Conservation (phyloP, 2,329 filamentous ascomycete genomes). For the Mariannaea elegans region DNA sequence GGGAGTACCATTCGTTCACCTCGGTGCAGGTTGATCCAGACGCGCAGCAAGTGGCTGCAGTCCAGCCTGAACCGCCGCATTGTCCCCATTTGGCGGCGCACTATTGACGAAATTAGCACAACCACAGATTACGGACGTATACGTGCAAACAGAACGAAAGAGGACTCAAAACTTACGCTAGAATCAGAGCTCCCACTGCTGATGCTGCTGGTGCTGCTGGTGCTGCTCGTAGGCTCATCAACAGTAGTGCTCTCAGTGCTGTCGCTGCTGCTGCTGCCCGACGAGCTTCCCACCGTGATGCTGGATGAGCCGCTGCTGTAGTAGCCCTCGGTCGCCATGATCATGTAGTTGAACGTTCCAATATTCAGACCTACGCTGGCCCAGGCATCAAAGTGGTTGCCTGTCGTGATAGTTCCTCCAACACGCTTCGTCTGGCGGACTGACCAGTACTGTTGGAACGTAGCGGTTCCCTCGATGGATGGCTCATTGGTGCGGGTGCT, state of each 20-base stretch:
- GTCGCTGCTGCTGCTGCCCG: neutral
- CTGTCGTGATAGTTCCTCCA: conserved; percentile 58
- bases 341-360: conserved; percentile 61
- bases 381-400: conserved; percentile 64
- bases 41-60: conserved; percentile 36
- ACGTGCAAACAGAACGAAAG: no score
- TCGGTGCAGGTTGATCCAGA: conserved; percentile 33
- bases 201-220: neutral
- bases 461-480: conserved; percentile 56
- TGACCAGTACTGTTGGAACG: conserved; percentile 62
- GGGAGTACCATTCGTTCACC: conserved; percentile 38
- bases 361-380: conserved; percentile 53
- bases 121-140: neutral
- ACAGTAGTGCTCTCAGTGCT: neutral
- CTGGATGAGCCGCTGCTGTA: conserved; percentile 55
- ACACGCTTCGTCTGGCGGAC: conserved; percentile 58
- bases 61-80: conserved; percentile 37
- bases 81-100: conserved; percentile 34
- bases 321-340: conserved; percentile 63
- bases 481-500: conserved; percentile 51
- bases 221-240: no score
- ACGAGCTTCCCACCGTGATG: conserved; percentile 51
- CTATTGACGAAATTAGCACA: neutral
- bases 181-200: neutral
- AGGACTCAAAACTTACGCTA: conserved; percentile 25